These are phyloP conservation scores for Quercus tomentella DNA, from an alignment of 331 rosid genomes.

Conservation along the genomic window DNA sequence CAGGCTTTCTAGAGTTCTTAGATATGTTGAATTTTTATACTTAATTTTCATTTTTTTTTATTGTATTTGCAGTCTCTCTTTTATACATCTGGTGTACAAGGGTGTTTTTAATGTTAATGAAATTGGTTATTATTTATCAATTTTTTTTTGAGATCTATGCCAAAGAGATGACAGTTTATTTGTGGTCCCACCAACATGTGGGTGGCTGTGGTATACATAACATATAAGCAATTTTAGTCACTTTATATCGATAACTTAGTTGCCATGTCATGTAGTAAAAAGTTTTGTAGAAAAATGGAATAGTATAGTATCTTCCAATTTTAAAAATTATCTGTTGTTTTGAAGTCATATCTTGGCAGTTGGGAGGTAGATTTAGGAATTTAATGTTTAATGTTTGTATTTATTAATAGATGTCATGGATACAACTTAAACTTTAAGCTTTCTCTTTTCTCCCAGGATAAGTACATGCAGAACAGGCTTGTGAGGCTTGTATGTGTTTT, in stretches of 20 bases:
- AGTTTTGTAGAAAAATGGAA: background rate
- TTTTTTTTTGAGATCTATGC: background rate
- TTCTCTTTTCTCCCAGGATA: slow-evolving; percentile 60
- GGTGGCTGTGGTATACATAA: background rate
- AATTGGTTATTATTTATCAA: too few relatives aligned
- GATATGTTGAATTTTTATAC: too few relatives aligned
- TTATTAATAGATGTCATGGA: background rate
- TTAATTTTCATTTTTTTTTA: too few relatives aligned
- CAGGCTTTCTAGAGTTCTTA: too few relatives aligned
- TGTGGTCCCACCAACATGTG: background rate
- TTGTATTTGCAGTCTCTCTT: too few relatives aligned
- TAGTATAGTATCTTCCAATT: background rate
- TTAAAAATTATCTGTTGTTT: background rate
- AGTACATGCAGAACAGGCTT: slow-evolving; percentile 99
- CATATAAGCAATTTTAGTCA: background rate
- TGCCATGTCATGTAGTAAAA: background rate
- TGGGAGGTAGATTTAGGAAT: background rate
- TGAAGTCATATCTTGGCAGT: background rate
- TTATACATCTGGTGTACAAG: too few relatives aligned
- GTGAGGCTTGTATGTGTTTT: slow-evolving; percentile 97
- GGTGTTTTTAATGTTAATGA: too few relatives aligned
- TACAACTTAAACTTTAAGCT: background rate
- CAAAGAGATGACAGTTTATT: background rate
- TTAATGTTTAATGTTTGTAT: background rate
- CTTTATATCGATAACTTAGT: background rate